Conservation (phyloP, 2,329 filamentous ascomycete species). For the Pseudogymnoascus sp. region DNA sequence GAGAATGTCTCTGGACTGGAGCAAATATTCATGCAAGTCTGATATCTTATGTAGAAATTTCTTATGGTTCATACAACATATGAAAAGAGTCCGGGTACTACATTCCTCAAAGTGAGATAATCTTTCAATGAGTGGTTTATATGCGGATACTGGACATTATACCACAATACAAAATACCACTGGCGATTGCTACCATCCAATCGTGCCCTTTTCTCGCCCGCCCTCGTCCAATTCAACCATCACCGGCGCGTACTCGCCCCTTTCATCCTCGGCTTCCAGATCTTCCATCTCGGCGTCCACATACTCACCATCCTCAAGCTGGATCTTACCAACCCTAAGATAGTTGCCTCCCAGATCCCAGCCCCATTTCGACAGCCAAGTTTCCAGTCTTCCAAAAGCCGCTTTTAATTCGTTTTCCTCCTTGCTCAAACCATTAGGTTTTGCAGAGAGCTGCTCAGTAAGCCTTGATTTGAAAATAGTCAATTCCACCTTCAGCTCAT, state of each 20-base stretch:
- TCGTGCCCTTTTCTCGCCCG: conserved; percentile 27
- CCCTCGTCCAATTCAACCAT: conserved; percentile 28
- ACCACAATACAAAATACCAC: neutral
- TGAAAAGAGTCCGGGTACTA: neutral
- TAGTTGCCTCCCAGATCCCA: conserved; percentile 49
- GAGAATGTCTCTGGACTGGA: neutral
- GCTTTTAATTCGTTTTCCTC: conserved; percentile 38
- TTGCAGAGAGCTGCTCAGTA: conserved; percentile 36
- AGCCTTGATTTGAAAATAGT: conserved; percentile 47
- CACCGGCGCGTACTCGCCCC: conserved; percentile 30
- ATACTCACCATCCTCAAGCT: conserved; percentile 45
- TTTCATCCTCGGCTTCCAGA: conserved; percentile 43
- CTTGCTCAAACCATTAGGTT: conserved; percentile 29
- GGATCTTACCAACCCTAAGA: conserved; percentile 39
- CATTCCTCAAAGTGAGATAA: neutral
- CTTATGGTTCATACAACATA: neutral
- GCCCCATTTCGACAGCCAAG: conserved; percentile 39
- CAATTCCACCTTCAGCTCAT: conserved; percentile 39
- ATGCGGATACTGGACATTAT: neutral
- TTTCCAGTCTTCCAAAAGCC: conserved; percentile 42
- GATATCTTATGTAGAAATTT: neutral
- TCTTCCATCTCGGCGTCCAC: conserved; percentile 41
- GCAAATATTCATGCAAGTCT: neutral
- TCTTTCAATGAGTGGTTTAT: neutral
- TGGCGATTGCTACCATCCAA: conserved; percentile 21